Evolutionary conservation across 1,139 yeast genomes (phyloP), one percentile per base, ranked within the genome.

Genomic region (Saccharomyces hybrid): DNA sequence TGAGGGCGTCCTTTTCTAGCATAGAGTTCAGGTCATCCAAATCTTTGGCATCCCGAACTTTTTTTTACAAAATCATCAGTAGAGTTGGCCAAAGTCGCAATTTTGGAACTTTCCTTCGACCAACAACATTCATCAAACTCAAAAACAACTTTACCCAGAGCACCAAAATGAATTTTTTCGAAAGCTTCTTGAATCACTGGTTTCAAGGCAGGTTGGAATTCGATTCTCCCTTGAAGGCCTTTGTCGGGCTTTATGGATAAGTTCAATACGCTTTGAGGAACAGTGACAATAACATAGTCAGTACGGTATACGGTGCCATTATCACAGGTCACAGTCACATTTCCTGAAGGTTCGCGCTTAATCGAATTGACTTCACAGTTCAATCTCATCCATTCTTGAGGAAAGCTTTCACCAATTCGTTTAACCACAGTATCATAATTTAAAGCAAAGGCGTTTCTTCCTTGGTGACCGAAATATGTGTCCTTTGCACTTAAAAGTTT

Each of bases 141-240:
- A 60, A 89, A 77, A 0, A 86, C 73, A 5, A 87, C 84, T 69
- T 89, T 89, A 0, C 96, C 96, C 52, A 89, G 71, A 0, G 87
- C 80, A 0, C 89, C 91, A 68, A 82, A 84, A 61, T 83, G 84
- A 57, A 85, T 75, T 3, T 71, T 73, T 0, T 71, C 59, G 8
- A 87, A 68, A 0, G 88, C 75, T 0, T 71, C 71, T 1, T 61
- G 59, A 16, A 88, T 72, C 0, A 64, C 59, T 1, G 49, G 9
- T 0, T 93, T 90, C 26, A 88, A 71, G 2, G 73, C 68, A 0
- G 95, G 93, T 1, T 62, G 64, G 80, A 91, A 88, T 49, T 70
- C 69, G 46, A 88, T 79, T 42, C 64, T 64, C 4, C 69, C 69
- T 21, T 46, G 52, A n/a, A 51, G n/a, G 16, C 53, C 53, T 0